Evolutionary conservation across 768 basidiomycete species (phyloP).

Genomic region (Mycena kentingensis): DNA sequence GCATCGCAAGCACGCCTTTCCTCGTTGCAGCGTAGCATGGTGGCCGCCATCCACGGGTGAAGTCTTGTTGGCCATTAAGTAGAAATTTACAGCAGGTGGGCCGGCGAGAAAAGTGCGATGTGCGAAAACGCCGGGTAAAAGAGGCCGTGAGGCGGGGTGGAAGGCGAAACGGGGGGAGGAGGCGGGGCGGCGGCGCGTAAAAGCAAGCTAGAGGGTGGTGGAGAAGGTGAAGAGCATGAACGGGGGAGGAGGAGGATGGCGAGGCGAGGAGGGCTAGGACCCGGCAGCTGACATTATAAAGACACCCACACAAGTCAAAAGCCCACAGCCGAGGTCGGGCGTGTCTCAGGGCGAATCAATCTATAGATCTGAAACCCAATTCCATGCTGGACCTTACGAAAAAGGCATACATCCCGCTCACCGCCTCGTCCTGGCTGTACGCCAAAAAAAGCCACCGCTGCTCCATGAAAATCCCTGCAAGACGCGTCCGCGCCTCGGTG

Average conservation of each 20-base stretch:
- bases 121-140: constrained; percentile 34
- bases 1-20: constrained; percentile 74
- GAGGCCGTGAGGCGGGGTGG: constrained; percentile 29
- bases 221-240: constrained; percentile 21
- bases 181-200: constrained; percentile 31
- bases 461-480: not conserved
- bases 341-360: constrained; percentile 17
- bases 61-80: constrained; percentile 54
- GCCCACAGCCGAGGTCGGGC: constrained; percentile 16
- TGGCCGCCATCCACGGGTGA: constrained; percentile 35
- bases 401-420: too few relatives aligned
- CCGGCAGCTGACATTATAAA: constrained; percentile 14
- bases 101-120: constrained; percentile 25
- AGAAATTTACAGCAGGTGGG: constrained; percentile 32
- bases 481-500: too few relatives aligned
- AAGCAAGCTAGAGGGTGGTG: constrained; percentile 14
- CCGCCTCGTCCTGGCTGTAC: too few relatives aligned
- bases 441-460: too few relatives aligned
- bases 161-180: constrained; percentile 23
- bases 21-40: constrained; percentile 59
- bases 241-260: constrained; percentile 22
- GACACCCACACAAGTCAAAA: constrained; percentile 10
- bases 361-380: constrained; percentile 5
- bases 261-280: constrained; percentile 14
- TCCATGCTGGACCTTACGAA: too few relatives aligned